Conservation (phyloP, 2,329 filamentous ascomycete species). For the Trichoderma endophyticum region DNA sequence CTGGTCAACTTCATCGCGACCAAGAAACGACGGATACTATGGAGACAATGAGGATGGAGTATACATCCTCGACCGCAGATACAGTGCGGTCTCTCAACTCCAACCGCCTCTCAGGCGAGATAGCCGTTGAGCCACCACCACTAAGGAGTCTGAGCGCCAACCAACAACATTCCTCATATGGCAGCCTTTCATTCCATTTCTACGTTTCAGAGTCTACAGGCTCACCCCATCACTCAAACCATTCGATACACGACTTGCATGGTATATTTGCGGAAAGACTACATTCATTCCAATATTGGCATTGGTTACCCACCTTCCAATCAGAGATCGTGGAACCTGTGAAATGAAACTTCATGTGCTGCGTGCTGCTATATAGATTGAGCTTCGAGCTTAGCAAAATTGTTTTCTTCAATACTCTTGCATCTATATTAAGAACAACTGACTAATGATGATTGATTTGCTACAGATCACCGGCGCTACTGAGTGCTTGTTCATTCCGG, state of each 20-base stretch:
- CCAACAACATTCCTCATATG: neutral
- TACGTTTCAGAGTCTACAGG: neutral
- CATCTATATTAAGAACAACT: neutral
- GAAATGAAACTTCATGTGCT: slow-evolving; percentile 24
- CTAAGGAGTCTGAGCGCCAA: neutral
- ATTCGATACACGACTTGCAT: neutral
- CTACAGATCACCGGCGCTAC: slow-evolving; percentile 43
- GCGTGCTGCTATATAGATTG: slow-evolving; percentile 30
- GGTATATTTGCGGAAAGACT: neutral
- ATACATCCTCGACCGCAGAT: slow-evolving; percentile 46
- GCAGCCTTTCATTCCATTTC: neutral
- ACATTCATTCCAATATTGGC: neutral
- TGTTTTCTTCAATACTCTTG: slow-evolving; percentile 12
- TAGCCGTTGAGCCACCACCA: slow-evolving; percentile 6
- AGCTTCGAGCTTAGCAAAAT: slow-evolving; percentile 25
- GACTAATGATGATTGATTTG: slow-evolving; percentile 41
- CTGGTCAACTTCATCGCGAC: slow-evolving; percentile 42
- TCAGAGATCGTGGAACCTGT: neutral
- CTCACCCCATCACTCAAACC: neutral
- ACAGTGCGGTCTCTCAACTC: slow-evolving; percentile 36
- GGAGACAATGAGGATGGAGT: slow-evolving; percentile 37
- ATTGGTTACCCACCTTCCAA: neutral
- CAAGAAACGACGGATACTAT: slow-evolving; percentile 25
- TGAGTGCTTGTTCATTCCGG: slow-evolving; percentile 7
- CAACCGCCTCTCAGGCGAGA: slow-evolving; percentile 6